phyloP scores from a whole-genome alignment of 225 moss, liverwort and hornwort species.

The Rhytidiadelphus loreus region DNA sequence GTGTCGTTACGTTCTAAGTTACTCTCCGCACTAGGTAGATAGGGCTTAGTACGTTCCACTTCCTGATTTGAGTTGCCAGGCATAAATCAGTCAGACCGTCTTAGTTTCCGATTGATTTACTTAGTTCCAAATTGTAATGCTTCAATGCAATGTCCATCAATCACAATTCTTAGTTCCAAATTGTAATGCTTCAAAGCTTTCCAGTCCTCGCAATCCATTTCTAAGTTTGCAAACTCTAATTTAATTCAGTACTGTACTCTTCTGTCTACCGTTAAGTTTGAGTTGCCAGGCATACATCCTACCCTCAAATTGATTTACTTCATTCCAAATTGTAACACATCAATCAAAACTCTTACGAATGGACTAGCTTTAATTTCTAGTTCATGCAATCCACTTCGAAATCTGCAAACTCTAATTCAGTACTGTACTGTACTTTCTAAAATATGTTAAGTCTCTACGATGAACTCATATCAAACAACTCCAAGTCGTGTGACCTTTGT shows the following conservation, averaged over 20 bases:
- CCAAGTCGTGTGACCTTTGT: neutral
- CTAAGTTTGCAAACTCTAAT: neutral
- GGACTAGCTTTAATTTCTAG: neutral
- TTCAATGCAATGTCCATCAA: no score
- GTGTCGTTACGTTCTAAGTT: neutral
- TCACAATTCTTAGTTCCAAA: no score
- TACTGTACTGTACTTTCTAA: no score
- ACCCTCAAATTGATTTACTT: neutral
- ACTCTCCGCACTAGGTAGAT: neutral
- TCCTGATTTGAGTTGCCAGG: neutral
- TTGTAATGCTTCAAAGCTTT: neutral
- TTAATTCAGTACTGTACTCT: neutral
- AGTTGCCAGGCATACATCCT: neutral
- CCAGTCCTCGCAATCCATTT: neutral
- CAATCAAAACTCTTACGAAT: no score
- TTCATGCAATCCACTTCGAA: neutral
- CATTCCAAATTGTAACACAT: neutral
- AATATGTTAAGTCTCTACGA: neutral
- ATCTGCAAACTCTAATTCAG: neutral
- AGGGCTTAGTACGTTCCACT: neutral
- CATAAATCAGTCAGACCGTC: neutral
- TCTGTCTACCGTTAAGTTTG: neutral
- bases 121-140: neutral
- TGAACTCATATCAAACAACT: neutral
- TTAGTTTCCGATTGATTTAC: neutral